phyloP scores from a whole-genome alignment of 2,329 filamentous ascomycete genomes.

The Beauveria sp. region DNA sequence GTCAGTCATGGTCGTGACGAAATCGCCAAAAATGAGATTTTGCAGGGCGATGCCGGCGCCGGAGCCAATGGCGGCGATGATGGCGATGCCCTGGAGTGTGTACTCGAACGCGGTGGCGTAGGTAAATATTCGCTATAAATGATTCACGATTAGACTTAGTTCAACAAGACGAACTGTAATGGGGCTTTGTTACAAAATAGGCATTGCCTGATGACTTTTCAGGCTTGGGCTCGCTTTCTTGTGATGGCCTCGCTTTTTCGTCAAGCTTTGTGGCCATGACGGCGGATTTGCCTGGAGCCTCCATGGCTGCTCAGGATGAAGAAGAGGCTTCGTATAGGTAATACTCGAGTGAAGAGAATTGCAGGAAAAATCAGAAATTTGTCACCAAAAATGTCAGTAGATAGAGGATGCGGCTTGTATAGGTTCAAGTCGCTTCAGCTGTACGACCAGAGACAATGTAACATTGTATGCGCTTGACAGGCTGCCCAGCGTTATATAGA shows the following conservation, averaged over 20 bases:
- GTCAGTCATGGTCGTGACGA: slow-evolving; percentile 28
- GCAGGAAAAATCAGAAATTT: too few species aligned
- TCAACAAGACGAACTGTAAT: neutral
- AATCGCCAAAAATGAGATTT: slow-evolving; percentile 32
- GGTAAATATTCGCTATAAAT: slow-evolving; percentile 12
- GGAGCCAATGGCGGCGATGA: slow-evolving; percentile 27
- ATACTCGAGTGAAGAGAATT: too few species aligned
- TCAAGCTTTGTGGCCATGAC: neutral
- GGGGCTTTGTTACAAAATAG: neutral
- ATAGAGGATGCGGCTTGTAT: neutral
- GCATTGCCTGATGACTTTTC: neutral
- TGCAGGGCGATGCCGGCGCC: slow-evolving; percentile 30
- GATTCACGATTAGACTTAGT: neutral
- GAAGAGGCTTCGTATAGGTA: neutral
- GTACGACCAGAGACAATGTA: neutral
- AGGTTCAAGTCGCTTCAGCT: neutral
- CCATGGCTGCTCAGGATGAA: neutral
- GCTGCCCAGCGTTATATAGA: neutral
- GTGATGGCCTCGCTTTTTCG: neutral
- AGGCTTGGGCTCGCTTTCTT: neutral
- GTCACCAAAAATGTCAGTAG: too few species aligned
- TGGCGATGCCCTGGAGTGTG: slow-evolving; percentile 12
- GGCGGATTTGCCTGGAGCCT: neutral
- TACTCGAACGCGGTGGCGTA: slow-evolving; percentile 13
- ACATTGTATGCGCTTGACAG: slow-evolving; percentile 1